Conservation (phyloP, 805 yeast species). For the Gaillardinia entomophila region DNA sequence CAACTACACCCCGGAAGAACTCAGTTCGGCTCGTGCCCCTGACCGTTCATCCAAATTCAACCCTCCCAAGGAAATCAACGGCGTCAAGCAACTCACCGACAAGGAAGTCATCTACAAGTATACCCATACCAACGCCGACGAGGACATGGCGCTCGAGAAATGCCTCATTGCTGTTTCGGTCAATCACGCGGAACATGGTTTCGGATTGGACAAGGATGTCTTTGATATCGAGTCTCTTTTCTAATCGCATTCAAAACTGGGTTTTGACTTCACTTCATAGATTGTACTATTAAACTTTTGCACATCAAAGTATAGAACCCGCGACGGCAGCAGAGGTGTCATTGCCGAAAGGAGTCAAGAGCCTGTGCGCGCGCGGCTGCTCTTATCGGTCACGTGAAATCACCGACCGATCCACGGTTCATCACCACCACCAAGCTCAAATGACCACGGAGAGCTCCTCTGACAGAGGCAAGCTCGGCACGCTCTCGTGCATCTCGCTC, state of each 20-base stretch:
- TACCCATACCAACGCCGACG: conserved; percentile 1
- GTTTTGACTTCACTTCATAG: too few relatives aligned
- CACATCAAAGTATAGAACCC: too few relatives aligned
- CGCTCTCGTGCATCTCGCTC: conserved; percentile 31
- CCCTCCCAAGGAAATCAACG: background rate
- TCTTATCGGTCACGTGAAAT: too few relatives aligned
- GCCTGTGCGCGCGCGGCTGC: too few relatives aligned
- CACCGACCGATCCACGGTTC: too few relatives aligned
- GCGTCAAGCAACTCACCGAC: background rate
- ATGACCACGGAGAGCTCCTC: too few relatives aligned
- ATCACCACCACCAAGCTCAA: too few relatives aligned
- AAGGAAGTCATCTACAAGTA: background rate
- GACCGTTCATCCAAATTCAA: too few relatives aligned
- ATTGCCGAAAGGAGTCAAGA: too few relatives aligned
- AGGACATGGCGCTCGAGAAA: conserved; percentile 3
- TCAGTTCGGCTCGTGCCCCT: background rate
- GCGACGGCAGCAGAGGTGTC: too few relatives aligned
- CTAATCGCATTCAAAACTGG: background rate
- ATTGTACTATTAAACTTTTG: too few relatives aligned
- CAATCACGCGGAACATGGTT: conserved; percentile 4
- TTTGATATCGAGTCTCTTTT: background rate
- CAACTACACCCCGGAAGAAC: background rate
- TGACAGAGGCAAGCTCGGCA: conserved; percentile 13
- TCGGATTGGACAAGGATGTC: conserved; percentile 2
- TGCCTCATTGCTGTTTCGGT: conserved; percentile 8